Evolutionary conservation across 1,284 basidiomycete genomes (phyloP).

Genomic region (Agaricales sp.): DNA sequence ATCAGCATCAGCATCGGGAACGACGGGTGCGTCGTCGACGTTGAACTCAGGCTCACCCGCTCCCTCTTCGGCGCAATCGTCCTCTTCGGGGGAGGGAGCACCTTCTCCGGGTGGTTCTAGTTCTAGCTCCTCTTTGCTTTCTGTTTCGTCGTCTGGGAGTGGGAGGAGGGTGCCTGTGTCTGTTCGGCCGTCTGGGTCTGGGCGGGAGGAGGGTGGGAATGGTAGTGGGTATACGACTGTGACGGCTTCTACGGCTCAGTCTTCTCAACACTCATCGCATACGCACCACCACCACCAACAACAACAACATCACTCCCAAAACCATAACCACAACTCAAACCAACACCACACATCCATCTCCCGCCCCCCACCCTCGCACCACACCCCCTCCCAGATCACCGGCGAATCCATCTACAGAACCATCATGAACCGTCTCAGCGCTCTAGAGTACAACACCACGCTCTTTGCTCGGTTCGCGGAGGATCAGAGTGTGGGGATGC

Average conservation of each 20-base stretch:
- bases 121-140: too few species aligned
- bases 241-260: background rate
- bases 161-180: too few species aligned
- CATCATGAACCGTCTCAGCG: conserved; percentile 87
- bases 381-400: conserved; percentile 21
- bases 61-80: too few species aligned
- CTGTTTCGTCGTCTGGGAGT: too few species aligned
- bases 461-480: conserved; percentile 85
- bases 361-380: conserved; percentile 16
- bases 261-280: background rate
- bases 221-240: too few species aligned
- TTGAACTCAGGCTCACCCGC: too few species aligned
- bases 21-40: too few species aligned
- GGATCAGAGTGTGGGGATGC: conserved; percentile 75
- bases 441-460: conserved; percentile 83
- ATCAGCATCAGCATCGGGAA: too few species aligned
- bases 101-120: too few species aligned
- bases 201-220: too few species aligned
- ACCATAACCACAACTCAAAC: background rate
- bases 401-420: conserved; percentile 96
- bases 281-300: conserved; percentile 1
- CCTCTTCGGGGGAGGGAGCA: too few species aligned
- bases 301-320: conserved; percentile 1
- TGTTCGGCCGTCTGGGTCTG: too few species aligned
- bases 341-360: conserved; percentile 11